phyloP scores from a whole-genome alignment of 257 asterid genomes.

The Avicennia marina region DNA sequence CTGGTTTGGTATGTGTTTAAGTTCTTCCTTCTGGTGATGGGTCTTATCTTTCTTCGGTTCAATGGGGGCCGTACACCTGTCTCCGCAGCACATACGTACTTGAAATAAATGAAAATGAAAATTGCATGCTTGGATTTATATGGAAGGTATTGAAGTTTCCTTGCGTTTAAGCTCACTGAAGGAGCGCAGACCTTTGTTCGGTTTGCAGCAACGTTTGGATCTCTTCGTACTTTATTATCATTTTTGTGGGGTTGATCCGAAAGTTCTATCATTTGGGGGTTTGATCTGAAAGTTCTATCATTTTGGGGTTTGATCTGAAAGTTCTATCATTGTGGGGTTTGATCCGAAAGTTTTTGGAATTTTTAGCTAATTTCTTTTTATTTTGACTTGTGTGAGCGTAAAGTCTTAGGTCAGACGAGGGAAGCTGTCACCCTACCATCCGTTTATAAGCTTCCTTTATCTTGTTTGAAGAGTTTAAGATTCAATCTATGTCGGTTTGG shows the following conservation, averaged over 20 bases:
- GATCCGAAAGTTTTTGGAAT: slow-evolving; percentile 16
- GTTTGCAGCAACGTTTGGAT: slow-evolving; percentile 17
- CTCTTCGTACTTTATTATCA: too few species aligned
- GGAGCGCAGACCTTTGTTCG: neutral
- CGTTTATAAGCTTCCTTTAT: neutral
- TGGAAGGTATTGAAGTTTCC: slow-evolving; percentile 19
- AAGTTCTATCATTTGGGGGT: too few species aligned
- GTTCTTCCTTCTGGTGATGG: slow-evolving; percentile 15
- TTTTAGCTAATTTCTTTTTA: neutral
- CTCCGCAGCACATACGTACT: neutral
- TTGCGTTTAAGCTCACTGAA: neutral
- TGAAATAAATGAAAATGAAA: slow-evolving; percentile 9
- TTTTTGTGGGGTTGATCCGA: too few species aligned
- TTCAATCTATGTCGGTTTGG: neutral
- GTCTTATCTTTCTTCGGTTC: slow-evolving; percentile 14
- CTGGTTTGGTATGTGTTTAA: slow-evolving; percentile 19
- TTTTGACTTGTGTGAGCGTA: slow-evolving; percentile 8
- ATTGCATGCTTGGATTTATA: slow-evolving; percentile 14
- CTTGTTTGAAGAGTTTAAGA: neutral
- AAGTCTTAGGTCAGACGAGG: too few species aligned
- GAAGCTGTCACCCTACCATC: too few species aligned
- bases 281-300: too few species aligned
- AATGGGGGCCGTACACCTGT: slow-evolving; percentile 16
- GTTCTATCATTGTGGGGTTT: too few species aligned
- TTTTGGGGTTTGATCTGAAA: too few species aligned